Percentiles rank a stretch among this genome's conserved stretches.
phyloP scores from a whole-genome alignment of 148 eudicot species.

The Silene conica region DNA sequence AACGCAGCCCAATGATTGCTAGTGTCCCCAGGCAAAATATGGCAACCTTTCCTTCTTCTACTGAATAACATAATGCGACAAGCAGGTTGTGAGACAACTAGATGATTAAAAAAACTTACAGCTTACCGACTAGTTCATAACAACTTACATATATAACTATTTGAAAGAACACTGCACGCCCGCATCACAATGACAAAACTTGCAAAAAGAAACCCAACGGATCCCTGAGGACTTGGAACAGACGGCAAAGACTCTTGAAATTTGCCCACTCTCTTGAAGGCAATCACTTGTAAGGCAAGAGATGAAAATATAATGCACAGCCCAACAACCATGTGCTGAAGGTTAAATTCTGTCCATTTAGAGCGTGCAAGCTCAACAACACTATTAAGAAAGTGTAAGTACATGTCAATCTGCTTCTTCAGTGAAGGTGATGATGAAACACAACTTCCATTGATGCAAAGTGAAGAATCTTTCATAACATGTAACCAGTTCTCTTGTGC shows the following conservation, averaged over 20 bases:
- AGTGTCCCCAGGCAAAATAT: constrained; percentile 70
- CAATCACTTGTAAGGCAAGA: constrained; percentile 50
- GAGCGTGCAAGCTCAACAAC: constrained; percentile 91
- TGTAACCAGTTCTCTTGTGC: constrained; percentile 56
- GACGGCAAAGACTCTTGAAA: constrained; percentile 26
- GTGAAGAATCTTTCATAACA: constrained; percentile 31
- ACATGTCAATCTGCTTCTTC: constrained; percentile 58
- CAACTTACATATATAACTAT: constrained; percentile 88
- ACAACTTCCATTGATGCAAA: constrained; percentile 32
- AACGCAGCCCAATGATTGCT: constrained; percentile 55
- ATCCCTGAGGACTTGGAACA: constrained; percentile 27
- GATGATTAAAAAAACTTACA: constrained; percentile 47
- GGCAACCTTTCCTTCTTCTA: constrained; percentile 95
- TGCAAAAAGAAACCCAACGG: constrained; percentile 46
- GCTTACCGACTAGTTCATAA: not conserved
- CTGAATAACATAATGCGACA: constrained; percentile 38
- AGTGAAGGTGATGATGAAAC: constrained; percentile 35
- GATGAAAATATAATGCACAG: constrained; percentile 56
- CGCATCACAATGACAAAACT: constrained; percentile 52
- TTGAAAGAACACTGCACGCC: constrained; percentile 81
- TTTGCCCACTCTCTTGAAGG: constrained; percentile 48
- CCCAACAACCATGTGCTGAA: constrained; percentile 69
- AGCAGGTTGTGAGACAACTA: constrained; percentile 18
- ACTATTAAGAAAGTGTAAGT: constrained; percentile 61
- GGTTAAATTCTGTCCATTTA: constrained; percentile 92